Evolutionary conservation across 257 asterid species (phyloP).

Genomic region (Euphrasia confusa): DNA sequence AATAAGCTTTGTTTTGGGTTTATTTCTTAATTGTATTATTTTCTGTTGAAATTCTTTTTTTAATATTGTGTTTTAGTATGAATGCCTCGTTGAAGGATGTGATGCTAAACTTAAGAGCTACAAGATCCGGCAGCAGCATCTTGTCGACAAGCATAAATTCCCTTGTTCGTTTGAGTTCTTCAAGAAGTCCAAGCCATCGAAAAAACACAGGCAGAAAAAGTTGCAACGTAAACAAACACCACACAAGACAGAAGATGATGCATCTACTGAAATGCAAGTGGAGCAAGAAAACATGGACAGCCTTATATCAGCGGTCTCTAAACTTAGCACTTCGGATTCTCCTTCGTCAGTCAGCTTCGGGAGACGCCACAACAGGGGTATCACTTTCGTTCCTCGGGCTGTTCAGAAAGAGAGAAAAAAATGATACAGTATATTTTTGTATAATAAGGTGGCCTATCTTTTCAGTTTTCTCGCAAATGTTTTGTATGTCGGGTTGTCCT

Average conservation of each 20-base stretch:
- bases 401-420: conserved; percentile 43
- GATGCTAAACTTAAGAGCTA: conserved; percentile 73
- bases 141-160: conserved; percentile 83
- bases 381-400: conserved; percentile 69
- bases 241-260: conserved; percentile 28
- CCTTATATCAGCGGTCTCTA: conserved; percentile 81
- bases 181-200: conserved; percentile 76
- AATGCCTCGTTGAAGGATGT: conserved; percentile 97
- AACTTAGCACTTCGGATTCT: conserved; percentile 71
- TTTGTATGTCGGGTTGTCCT: not conserved
- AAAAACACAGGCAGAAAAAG: conserved; percentile 68
- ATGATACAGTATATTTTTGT: conserved; percentile 6
- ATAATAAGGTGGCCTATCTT: not conserved
- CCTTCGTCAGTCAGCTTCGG: conserved; percentile 85
- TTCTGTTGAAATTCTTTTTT: not conserved
- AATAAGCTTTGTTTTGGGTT: no score
- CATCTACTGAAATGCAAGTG: conserved; percentile 60
- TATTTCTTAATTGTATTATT: no score
- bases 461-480: not conserved
- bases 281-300: conserved; percentile 62
- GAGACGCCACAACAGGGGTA: conserved; percentile 59
- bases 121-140: conserved; percentile 88
- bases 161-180: conserved; percentile 78
- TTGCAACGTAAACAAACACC: conserved; percentile 33
- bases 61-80: conserved; percentile 45